Conservation (phyloP, 768 basidiomycete genomes). For the Rubroboletus satanas region DNA sequence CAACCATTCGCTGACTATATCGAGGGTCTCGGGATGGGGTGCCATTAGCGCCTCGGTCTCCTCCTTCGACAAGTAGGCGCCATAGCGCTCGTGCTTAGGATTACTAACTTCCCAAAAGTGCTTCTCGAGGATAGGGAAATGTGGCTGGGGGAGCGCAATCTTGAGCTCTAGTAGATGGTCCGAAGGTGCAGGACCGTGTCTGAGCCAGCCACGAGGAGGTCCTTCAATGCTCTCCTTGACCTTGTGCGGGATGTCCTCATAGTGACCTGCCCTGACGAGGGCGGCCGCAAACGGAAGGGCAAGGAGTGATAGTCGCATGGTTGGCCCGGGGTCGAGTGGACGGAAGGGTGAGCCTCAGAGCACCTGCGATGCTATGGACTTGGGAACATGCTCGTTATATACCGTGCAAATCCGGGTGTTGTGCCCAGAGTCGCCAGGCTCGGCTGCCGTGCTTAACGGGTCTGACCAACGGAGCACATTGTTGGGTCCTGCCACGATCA, state of each 20-base stretch:
- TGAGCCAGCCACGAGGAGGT: conserved; percentile 48
- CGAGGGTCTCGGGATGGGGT: conserved; percentile 51
- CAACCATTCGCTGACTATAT: conserved; percentile 61
- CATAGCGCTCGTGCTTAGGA: conserved; percentile 52
- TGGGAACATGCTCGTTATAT: conserved; percentile 8
- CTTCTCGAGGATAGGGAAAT: conserved; percentile 47
- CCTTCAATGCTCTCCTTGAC: conserved; percentile 48
- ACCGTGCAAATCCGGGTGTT: neutral
- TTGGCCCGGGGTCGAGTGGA: neutral
- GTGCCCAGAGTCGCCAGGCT: neutral
- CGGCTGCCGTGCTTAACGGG: neutral
- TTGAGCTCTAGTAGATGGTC: conserved; percentile 51
- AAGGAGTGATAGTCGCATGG: conserved; percentile 15
- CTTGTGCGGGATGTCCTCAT: conserved; percentile 20
- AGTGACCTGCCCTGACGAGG: conserved; percentile 9
- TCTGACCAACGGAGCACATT: neutral
- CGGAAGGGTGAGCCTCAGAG: neutral
- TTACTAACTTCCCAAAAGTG: conserved; percentile 57
- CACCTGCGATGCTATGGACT: neutral
- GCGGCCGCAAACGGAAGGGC: conserved; percentile 9
- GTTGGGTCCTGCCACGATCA: neutral
- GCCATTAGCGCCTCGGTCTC: conserved; percentile 61
- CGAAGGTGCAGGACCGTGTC: conserved; percentile 40
- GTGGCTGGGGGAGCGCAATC: conserved; percentile 53
- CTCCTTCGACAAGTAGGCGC: conserved; percentile 56